A percentile compares a stretch with the other conserved stretches of the same genome.
Evolutionary conservation across 2,329 filamentous ascomycete genomes (phyloP).

Genomic region (Colletotrichum sansevieriae): DNA sequence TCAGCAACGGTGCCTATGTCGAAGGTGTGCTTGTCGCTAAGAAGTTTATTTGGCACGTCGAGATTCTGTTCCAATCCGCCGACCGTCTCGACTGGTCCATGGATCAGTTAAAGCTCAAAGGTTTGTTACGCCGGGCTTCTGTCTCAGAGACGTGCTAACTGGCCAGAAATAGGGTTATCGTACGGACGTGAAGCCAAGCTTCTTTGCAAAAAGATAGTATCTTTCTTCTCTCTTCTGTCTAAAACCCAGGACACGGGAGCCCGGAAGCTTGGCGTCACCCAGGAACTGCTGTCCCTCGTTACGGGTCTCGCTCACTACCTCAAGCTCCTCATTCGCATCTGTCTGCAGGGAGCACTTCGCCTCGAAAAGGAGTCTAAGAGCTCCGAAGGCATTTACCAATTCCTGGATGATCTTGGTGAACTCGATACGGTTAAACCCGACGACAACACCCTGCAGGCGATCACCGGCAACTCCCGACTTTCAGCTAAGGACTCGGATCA

Average conservation of each 20-base stretch:
- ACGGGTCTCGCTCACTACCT: conserved; percentile 97
- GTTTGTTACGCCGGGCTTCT: conserved; percentile 59
- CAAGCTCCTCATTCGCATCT: conserved; percentile 96
- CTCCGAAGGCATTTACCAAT: conserved; percentile 81
- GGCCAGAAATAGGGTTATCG: conserved; percentile 73
- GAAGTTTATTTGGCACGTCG: conserved; percentile 95
- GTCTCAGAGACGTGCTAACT: conserved; percentile 23
- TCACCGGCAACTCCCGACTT: conserved; percentile 73
- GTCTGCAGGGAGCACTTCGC: conserved; percentile 91
- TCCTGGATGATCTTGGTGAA: conserved; percentile 85
- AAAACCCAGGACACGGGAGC: conserved; percentile 94
- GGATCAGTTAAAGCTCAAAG: conserved; percentile 77
- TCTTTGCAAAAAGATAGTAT: conserved; percentile 99
- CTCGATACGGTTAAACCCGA: conserved; percentile 83
- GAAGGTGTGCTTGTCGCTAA: conserved; percentile 95
- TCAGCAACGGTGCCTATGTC: conserved; percentile 96
- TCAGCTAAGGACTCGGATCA: conserved; percentile 86
- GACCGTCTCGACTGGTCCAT: conserved; percentile 86
- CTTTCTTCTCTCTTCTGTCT: conserved; percentile 94
- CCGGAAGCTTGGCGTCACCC: conserved; percentile 92
- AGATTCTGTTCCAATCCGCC: conserved; percentile 89
- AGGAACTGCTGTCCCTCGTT: conserved; percentile 96
- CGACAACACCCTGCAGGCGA: conserved; percentile 76
- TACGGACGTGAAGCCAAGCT: conserved; percentile 98
- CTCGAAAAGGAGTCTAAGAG: conserved; percentile 86